Conservation (phyloP, 2,329 filamentous ascomycete genomes). For the Apiospora marii region DNA sequence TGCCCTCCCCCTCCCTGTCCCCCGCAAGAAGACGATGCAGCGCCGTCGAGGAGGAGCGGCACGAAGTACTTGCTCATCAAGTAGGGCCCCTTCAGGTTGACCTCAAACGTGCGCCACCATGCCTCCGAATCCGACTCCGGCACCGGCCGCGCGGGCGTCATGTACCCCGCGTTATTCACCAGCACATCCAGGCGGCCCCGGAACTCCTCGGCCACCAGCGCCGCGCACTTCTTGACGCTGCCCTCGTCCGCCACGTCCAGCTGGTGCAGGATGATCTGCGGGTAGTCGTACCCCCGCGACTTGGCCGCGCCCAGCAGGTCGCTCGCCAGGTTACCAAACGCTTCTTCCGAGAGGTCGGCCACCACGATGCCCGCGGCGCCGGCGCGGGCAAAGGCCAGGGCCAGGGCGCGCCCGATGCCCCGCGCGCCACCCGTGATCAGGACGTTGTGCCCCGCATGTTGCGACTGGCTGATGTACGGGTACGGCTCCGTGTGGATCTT, state of each 20-base stretch:
- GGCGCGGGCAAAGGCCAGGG: constrained; percentile 43
- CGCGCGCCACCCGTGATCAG: constrained; percentile 47
- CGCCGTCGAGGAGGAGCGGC: constrained; percentile 45
- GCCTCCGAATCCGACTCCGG: constrained; percentile 40
- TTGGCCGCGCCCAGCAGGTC: constrained; percentile 38
- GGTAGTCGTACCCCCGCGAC: constrained; percentile 36
- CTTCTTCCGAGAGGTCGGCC: constrained; percentile 36
- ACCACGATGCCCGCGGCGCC: constrained; percentile 48
- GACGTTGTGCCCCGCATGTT: constrained; percentile 42
- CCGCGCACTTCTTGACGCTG: constrained; percentile 39
- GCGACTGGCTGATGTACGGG: constrained; percentile 40
- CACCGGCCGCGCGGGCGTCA: constrained; percentile 35
- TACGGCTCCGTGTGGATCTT: constrained; percentile 39
- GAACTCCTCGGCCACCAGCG: constrained; percentile 20
- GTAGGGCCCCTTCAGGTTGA: constrained; percentile 58
- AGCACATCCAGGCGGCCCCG: constrained; percentile 22
- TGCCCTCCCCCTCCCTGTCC: constrained; percentile 25
- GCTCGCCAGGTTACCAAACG: constrained; percentile 32
- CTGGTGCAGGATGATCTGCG: constrained; percentile 41
- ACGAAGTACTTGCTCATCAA: constrained; percentile 54
- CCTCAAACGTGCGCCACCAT: constrained; percentile 52
- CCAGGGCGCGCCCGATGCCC: constrained; percentile 45
- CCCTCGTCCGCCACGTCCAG: constrained; percentile 44
- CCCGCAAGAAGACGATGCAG: constrained; percentile 24
- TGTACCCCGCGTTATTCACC: constrained; percentile 24